These are phyloP conservation scores for Metschnikowia borealis DNA, from an alignment of 805 yeast species.

Conservation along the genomic window DNA sequence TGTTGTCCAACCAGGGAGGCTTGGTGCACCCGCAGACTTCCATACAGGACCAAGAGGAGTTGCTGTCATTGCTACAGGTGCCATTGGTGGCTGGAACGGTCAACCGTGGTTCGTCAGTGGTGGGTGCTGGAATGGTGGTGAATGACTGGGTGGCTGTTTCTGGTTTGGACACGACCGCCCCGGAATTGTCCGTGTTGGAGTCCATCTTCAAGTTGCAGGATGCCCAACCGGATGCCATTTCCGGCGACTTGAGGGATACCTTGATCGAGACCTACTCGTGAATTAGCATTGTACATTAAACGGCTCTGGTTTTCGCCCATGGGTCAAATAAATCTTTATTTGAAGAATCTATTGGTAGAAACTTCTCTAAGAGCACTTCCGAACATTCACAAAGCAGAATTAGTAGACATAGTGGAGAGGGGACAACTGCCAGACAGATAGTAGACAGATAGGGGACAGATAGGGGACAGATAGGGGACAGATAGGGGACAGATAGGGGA, in stretches of 20 bases:
- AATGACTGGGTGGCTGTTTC: conserved; percentile 97
- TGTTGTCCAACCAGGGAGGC: conserved; percentile 96
- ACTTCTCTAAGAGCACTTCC: too few species aligned
- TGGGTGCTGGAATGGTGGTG: conserved; percentile 98
- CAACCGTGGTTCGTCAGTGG: conserved; percentile 95
- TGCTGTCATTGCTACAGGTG: conserved; percentile 90
- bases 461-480: too few species aligned
- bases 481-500: too few species aligned
- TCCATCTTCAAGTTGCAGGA: conserved; percentile 92
- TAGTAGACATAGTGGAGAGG: too few species aligned
- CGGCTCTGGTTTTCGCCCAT: too few species aligned
- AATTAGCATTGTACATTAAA: background rate
- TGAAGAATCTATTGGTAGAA: too few species aligned
- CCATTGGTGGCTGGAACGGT: conserved; percentile 99
- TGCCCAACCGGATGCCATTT: conserved; percentile 81
- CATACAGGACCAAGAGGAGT: conserved; percentile 96
- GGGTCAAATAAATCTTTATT: too few species aligned
- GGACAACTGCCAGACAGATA: too few species aligned
- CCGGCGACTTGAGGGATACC: conserved; percentile 85
- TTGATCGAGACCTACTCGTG: conserved; percentile 87
- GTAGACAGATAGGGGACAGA: too few species aligned
- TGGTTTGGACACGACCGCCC: conserved; percentile 97
- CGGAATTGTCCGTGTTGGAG: conserved; percentile 94
- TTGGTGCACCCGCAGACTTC: conserved; percentile 97
- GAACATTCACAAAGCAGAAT: too few species aligned